Percentiles rank a stretch among this genome's conserved stretches.
Conservation (phyloP, 768 basidiomycete species). For the Mycena leptocephala region DNA sequence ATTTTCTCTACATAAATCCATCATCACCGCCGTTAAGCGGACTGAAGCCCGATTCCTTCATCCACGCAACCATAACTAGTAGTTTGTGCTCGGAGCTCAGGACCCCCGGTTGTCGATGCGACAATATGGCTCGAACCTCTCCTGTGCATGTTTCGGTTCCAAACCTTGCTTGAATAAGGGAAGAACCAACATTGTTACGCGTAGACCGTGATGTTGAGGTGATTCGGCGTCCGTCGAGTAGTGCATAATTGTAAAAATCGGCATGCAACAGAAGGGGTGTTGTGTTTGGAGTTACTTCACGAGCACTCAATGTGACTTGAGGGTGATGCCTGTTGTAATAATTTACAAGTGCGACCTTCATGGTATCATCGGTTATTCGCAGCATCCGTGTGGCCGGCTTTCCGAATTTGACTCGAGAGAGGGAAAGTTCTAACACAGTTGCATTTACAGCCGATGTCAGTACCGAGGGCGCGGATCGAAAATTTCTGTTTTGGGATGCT, state of each 20-base stretch:
- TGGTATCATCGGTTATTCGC: not conserved
- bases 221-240: conserved; percentile 38
- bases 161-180: conserved; percentile 23
- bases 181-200: conserved; percentile 29
- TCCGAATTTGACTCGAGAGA: conserved; percentile 3
- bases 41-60: not conserved
- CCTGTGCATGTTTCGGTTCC: conserved; percentile 18
- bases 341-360: not conserved
- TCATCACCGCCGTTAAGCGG: not conserved
- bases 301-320: not conserved
- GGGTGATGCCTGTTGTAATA: conserved; percentile 16
- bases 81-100: not conserved
- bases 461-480: too few species aligned
- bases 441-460: too few species aligned
- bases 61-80: conserved; percentile 17
- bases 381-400: not conserved
- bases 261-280: not conserved
- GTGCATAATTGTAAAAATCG: conserved; percentile 23
- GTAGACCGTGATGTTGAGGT: conserved; percentile 19
- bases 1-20: not conserved
- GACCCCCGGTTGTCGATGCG: conserved; percentile 33
- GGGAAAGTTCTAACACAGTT: not conserved
- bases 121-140: conserved; percentile 33
- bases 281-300: not conserved
- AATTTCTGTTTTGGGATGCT: too few species aligned